phyloP scores from a whole-genome alignment of 208 protist species.

The Cochliopodium minus region DNA sequence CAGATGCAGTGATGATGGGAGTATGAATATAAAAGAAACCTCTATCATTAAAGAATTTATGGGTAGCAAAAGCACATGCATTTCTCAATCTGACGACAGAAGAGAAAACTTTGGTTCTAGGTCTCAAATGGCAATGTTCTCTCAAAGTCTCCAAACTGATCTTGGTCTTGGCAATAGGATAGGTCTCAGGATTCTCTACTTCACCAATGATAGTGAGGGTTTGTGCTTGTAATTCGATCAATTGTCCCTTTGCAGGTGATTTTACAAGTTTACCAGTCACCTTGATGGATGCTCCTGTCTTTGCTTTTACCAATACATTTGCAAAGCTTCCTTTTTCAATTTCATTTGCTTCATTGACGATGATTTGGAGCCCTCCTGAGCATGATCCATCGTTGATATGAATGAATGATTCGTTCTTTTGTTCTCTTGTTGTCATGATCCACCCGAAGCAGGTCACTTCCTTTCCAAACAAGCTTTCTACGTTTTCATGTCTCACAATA shows the following conservation, averaged over 20 bases:
- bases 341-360: too few species aligned
- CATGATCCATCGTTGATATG: constrained; percentile 3
- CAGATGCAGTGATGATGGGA: too few species aligned
- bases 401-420: background rate
- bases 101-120: constrained; percentile 42
- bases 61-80: too few species aligned
- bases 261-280: background rate
- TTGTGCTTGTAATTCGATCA: background rate
- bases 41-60: too few species aligned
- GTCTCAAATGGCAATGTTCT: constrained; percentile 5
- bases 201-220: background rate
- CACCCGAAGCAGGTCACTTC: background rate
- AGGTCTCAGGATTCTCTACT: background rate
- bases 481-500: too few species aligned
- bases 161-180: constrained; percentile 15
- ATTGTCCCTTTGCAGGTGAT: background rate
- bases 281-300: background rate
- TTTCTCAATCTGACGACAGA: too few species aligned
- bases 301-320: too few species aligned
- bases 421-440: background rate
- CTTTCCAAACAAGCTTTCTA: too few species aligned
- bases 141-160: constrained; percentile 18
- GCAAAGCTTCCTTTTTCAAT: background rate
- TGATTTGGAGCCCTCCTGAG: background rate
- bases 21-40: too few species aligned